Percentiles rank a stretch among this genome's conserved stretches.
These are phyloP conservation scores for Pestalotiopsis sp. DNA, from an alignment of 2,329 filamentous ascomycete genomes.

Conservation along the genomic window DNA sequence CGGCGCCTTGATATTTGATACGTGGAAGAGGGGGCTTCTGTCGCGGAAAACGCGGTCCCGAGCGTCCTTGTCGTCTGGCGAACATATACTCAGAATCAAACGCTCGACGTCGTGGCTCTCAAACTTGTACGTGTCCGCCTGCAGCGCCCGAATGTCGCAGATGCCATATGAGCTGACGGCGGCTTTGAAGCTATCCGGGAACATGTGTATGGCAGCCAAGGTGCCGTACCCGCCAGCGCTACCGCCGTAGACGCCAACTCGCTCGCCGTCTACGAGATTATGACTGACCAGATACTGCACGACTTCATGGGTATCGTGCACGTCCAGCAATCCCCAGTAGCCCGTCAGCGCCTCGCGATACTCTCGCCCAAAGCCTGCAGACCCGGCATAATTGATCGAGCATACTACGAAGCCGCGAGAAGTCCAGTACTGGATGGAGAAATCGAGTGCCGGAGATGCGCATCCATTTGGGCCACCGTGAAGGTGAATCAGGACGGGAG, in stretches of 20 bases:
- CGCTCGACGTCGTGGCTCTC: neutral
- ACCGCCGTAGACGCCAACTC: neutral
- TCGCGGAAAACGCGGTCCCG: neutral
- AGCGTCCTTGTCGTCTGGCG: neutral
- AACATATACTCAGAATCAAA: neutral
- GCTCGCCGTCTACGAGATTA: neutral
- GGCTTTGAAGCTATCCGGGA: neutral
- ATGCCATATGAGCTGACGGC: slow-evolving; percentile 2
- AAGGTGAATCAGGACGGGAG: neutral
- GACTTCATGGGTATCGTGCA: neutral
- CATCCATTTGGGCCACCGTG: neutral
- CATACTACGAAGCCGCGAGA: neutral
- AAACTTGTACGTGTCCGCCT: slow-evolving; percentile 2
- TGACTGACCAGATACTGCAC: neutral
- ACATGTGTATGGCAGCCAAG: neutral
- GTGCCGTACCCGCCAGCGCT: neutral
- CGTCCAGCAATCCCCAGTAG: neutral
- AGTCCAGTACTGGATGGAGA: neutral
- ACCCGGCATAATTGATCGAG: neutral
- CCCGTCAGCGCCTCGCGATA: neutral
- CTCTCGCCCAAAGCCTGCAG: neutral
- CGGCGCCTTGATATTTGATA: neutral
- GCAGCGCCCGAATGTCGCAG: neutral
- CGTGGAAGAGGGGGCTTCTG: neutral
- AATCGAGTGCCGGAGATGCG: neutral